phyloP scores from a whole-genome alignment of 345 rosid genomes.

The Acer negundo region DNA sequence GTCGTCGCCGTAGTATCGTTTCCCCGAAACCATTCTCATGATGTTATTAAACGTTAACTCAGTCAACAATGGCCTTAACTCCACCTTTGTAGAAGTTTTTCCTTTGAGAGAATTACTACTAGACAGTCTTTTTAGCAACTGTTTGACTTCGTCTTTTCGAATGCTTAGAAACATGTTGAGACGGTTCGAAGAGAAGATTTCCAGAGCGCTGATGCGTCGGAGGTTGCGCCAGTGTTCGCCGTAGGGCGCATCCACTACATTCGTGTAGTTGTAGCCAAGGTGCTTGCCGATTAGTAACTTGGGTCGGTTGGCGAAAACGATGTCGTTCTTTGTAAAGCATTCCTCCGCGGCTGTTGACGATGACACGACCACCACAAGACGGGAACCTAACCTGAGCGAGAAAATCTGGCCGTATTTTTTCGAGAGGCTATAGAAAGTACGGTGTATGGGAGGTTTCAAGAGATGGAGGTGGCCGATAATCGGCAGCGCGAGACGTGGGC shows the following conservation, averaged over 20 bases:
- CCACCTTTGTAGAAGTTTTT: conserved; percentile 31
- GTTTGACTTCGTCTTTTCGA: conserved; percentile 47
- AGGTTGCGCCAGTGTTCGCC: conserved; percentile 77
- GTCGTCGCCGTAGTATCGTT: conserved; percentile 51
- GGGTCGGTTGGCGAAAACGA: conserved; percentile 50
- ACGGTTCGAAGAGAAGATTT: conserved; percentile 55
- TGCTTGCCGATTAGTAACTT: conserved; percentile 28
- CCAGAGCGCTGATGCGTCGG: conserved; percentile 44
- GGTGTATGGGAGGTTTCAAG: conserved; percentile 25
- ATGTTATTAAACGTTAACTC: conserved; percentile 37
- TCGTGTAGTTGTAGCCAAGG: conserved; percentile 42
- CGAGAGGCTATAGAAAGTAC: conserved; percentile 18
- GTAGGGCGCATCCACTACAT: conserved; percentile 35
- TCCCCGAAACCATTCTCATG: conserved; percentile 55
- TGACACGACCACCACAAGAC: conserved; percentile 31
- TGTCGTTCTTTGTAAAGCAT: conserved; percentile 55
- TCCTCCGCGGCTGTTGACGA: conserved; percentile 41
- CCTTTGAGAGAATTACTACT: conserved; percentile 17
- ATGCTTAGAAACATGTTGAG: conserved; percentile 33
- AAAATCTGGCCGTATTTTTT: conserved; percentile 29
- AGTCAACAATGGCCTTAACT: conserved; percentile 42
- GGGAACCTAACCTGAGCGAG: conserved; percentile 42
- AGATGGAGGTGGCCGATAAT: conserved; percentile 50
- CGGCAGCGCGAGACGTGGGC: conserved; percentile 27
- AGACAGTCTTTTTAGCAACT: conserved; percentile 38